Base-by-base conservation (phyloP, 1,284 basidiomycete species). In the Moesziomyces parantarcticus region DNA sequence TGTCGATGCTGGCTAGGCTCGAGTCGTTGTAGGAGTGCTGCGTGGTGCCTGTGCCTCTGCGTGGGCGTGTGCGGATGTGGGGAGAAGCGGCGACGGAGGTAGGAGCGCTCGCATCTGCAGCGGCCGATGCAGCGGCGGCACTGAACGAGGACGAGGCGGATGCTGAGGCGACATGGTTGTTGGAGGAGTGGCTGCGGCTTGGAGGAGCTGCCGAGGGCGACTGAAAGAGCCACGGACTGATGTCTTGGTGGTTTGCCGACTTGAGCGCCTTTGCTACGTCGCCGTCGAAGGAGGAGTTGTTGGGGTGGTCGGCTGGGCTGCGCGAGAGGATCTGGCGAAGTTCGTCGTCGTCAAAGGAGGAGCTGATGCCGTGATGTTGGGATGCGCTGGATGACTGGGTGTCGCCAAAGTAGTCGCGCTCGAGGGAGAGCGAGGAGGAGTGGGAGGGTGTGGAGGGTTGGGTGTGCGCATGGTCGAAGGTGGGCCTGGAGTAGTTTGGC, bases 141-240 rank as follows among this genome's bases (percentile, higher is more conserved):
- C 20, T 29, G 16, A 56, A 45, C 7, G 56, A 48, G 32, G 59
- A 52, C 6, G 63, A 56, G 10, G 57, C 40, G 25, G 47, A 51
- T 3, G 53, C n/a, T 16, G 34, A 18, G 16, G 34, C 34, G 34
- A 6, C 34, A 3, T 3, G 34, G 34, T 16, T 36, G 34, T 36
- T 16, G 34, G 34, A 36, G 16, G 34, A 18, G 34, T 6, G 3
- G 34, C 5, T 2, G 8, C 29, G 29, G 11, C 29, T 29, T 29
- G 29, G 29, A 32, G 29, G 29, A 21, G 57, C 13, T 9, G 56
- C 39, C n/a, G 16, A 50, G 9, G 70, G 66, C 43, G 41, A 57
- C 36, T 75, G 72, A 23, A 72, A 77, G 42, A 77, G 67, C 62
- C 72, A 77, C 16, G 75, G 75, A 22, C 68, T 77, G 63, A 77